Evolutionary conservation across 169 alveolate species (phyloP), one percentile per base, ranked within the genome.

Genomic region (Cryptosporidium ryanae): DNA sequence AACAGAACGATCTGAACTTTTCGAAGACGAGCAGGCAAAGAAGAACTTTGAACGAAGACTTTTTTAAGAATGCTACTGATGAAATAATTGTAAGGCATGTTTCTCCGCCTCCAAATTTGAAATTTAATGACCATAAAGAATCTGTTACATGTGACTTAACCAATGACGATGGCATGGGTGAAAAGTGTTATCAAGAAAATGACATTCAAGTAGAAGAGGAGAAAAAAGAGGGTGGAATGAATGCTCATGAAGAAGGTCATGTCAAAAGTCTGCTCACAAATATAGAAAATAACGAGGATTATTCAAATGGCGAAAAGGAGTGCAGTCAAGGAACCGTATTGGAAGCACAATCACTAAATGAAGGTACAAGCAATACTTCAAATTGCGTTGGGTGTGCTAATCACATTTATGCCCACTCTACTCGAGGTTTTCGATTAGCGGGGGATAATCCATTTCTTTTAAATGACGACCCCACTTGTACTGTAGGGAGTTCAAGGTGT

Each of bases 91-190:
- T 76, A 46, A 76, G 18, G 25, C 71, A 76, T 76, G 64, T 38
- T 23, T 76, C 87, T 21, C 87, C 87, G 18, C 87, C 87, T 12
- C 54, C 67, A n/a, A 76, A 61, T 43, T 76, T 70, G 71, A 76
- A 50, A 59, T 44, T 25, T 21, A 34, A 1, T 32, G 64, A 32
- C 7, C 7, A 15, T 15, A 5, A 44, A 17, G 59, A 65, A 43
- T 6, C 1, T 17, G 10, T 15, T 18, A 8, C 12, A 0, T 15
- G 43, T 10, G 59, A 44, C 31, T 54, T 38, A 6, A 6, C 13
- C 21, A 18, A 54, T 6, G 64, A 54, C 7, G 13, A 25, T 54
- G 23, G 8, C 7, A 10, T 54, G 29, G 15, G 15, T 55, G 66
- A 70, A 8, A 23, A 70, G 1, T 44, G 27, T 31, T 44, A 3